phyloP scores from a whole-genome alignment of 257 asterid genomes.

The Capsicum baccatum region DNA sequence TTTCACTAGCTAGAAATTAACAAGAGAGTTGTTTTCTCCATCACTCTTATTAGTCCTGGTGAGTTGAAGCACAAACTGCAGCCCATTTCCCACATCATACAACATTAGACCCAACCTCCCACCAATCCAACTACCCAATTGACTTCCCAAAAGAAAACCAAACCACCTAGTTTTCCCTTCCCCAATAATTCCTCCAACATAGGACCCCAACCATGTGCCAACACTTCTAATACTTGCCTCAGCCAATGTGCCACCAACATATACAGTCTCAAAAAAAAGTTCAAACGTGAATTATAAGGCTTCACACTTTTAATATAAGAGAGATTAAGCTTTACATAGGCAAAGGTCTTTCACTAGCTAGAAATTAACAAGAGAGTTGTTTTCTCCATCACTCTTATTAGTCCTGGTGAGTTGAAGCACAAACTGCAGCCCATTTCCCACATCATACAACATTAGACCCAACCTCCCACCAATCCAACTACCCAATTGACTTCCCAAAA shows the following conservation, averaged over 20 bases:
- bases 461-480: constrained; percentile 66
- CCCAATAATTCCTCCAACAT: constrained; percentile 54
- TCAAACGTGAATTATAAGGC: too few species aligned
- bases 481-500: constrained; percentile 63
- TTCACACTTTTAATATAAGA: too few species aligned
- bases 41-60: background rate
- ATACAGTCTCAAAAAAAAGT: constrained; percentile 50
- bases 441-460: constrained; percentile 57
- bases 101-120: constrained; percentile 59
- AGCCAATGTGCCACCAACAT: constrained; percentile 49
- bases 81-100: constrained; percentile 52
- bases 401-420: constrained; percentile 35
- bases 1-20: constrained; percentile 14
- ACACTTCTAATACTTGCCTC: constrained; percentile 51
- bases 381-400: constrained; percentile 12
- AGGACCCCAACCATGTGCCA: constrained; percentile 54
- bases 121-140: constrained; percentile 65
- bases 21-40: constrained; percentile 14
- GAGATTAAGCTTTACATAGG: background rate
- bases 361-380: background rate
- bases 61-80: constrained; percentile 40
- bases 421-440: constrained; percentile 43
- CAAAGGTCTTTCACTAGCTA: background rate
- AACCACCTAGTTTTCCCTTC: constrained; percentile 60
- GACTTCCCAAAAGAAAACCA: constrained; percentile 64